Evolutionary conservation across 345 rosid species (phyloP).

Genomic region (Sisymbrium altissimum): DNA sequence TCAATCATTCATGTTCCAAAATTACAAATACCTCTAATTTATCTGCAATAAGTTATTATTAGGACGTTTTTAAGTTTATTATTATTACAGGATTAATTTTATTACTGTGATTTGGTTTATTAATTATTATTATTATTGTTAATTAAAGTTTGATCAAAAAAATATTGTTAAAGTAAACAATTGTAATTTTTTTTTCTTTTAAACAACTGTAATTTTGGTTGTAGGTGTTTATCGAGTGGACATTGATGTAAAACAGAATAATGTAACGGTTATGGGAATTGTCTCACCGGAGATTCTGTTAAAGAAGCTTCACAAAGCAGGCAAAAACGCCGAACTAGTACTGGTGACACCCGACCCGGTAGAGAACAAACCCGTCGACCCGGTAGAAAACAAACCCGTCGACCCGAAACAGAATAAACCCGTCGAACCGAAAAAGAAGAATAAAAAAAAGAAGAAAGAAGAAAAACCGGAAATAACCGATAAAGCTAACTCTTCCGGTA

Average conservation of each 20-base stretch:
- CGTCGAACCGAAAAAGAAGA: slow-evolving; percentile 14
- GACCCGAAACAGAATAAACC: background rate
- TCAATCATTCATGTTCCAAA: background rate
- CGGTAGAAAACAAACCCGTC: slow-evolving; percentile 17
- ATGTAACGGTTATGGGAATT: slow-evolving; percentile 59
- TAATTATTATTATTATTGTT: no score
- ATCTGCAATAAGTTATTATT: background rate
- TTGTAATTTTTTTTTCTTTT: background rate
- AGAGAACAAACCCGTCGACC: slow-evolving; percentile 33
- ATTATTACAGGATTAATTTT: background rate
- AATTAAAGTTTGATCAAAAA: background rate
- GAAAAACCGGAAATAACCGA: slow-evolving; percentile 7
- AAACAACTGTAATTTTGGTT: background rate
- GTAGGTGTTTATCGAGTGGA: slow-evolving; percentile 68
- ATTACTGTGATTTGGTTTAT: background rate
- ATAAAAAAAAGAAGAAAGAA: slow-evolving; percentile 4
- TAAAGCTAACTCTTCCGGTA: slow-evolving; percentile 4
- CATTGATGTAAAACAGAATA: slow-evolving; percentile 62
- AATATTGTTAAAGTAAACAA: background rate
- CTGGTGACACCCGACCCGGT: slow-evolving; percentile 38
- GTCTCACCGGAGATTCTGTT: slow-evolving; percentile 48
- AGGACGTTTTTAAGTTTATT: background rate
- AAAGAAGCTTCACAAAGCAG: slow-evolving; percentile 59
- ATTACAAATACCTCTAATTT: background rate
- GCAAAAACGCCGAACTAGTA: slow-evolving; percentile 65